These are phyloP conservation scores for Lecanosticta acicola DNA, from an alignment of 2,329 filamentous ascomycete genomes.

Conservation along the genomic window DNA sequence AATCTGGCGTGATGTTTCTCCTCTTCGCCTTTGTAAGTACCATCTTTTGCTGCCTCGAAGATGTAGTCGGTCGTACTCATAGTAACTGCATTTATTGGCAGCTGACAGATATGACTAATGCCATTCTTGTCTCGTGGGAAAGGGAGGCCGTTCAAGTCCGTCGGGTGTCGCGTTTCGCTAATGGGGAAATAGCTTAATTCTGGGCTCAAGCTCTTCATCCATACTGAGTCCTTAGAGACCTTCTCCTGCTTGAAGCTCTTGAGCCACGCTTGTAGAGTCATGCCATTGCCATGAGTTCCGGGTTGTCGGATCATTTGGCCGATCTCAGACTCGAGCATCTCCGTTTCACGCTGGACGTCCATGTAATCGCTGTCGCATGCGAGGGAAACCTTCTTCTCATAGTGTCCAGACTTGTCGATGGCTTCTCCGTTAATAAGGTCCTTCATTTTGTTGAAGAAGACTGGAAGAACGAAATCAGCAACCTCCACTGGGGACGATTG, in stretches of 20 bases:
- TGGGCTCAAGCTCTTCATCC: not conserved
- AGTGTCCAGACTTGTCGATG: not conserved
- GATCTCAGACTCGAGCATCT: not conserved
- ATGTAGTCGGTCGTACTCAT: not conserved
- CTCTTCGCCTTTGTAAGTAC: not conserved
- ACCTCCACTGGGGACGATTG: not conserved
- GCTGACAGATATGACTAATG: not conserved
- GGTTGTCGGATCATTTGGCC: not conserved
- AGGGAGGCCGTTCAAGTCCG: not conserved
- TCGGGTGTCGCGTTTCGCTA: too few species aligned
- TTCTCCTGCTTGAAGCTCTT: not conserved
- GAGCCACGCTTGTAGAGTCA: not conserved
- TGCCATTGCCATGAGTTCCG: not conserved
- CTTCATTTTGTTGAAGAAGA: constrained; percentile 2
- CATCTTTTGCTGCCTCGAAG: not conserved
- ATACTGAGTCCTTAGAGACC: not conserved
- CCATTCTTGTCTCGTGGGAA: not conserved
- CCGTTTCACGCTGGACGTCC: not conserved
- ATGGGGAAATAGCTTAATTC: not conserved
- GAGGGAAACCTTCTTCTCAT: constrained; percentile 1
- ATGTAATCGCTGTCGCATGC: constrained; percentile 9
- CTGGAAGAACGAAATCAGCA: not conserved
- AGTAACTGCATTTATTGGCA: not conserved
- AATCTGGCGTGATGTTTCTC: not conserved
- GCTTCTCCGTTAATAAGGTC: not conserved